A percentile compares a stretch with the other conserved stretches of the same genome.
phyloP scores from a whole-genome alignment of 139 green algal genomes.

The Volvox reticuliferus region DNA sequence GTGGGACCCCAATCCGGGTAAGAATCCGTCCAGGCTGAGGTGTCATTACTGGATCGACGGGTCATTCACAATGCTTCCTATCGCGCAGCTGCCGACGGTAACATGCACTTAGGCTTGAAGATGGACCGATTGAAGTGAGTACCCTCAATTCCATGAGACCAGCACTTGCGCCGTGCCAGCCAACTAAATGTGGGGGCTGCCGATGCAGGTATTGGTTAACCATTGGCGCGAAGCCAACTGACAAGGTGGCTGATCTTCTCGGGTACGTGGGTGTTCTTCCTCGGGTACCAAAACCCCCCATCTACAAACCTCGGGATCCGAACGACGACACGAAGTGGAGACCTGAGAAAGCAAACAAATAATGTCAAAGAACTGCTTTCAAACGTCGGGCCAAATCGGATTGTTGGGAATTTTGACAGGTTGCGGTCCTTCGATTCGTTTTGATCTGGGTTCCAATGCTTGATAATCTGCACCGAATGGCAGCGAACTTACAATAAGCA shows the following conservation, averaged over 20 bases:
- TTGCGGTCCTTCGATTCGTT: too few relatives aligned
- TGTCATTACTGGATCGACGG: too few relatives aligned
- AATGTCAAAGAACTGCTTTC: neutral
- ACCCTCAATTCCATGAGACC: neutral
- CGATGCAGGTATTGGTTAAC: constrained; percentile 87
- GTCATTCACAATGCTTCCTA: too few relatives aligned
- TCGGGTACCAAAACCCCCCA: constrained; percentile 53
- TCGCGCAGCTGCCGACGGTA: constrained; percentile 80
- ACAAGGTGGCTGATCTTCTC: constrained; percentile 81
- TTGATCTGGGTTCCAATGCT: too few relatives aligned
- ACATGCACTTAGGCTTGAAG: constrained; percentile 89
- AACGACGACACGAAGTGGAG: constrained; percentile 51
- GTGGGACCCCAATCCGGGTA: constrained; percentile 65
- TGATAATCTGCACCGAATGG: too few relatives aligned
- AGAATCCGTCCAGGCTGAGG: neutral
- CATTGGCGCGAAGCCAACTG: constrained; percentile 83
- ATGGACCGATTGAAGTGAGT: constrained; percentile 83
- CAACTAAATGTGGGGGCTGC: neutral
- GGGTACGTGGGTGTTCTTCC: constrained; percentile 82
- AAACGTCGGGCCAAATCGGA: too few relatives aligned
- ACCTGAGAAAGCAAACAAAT: neutral
- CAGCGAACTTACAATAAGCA: too few relatives aligned
- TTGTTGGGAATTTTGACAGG: too few relatives aligned
- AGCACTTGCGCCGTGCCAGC: neutral
- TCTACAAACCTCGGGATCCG: constrained; percentile 38